Evolutionary conservation across 2,329 filamentous ascomycete genomes (phyloP).

Genomic region (Nemania bipapillata): DNA sequence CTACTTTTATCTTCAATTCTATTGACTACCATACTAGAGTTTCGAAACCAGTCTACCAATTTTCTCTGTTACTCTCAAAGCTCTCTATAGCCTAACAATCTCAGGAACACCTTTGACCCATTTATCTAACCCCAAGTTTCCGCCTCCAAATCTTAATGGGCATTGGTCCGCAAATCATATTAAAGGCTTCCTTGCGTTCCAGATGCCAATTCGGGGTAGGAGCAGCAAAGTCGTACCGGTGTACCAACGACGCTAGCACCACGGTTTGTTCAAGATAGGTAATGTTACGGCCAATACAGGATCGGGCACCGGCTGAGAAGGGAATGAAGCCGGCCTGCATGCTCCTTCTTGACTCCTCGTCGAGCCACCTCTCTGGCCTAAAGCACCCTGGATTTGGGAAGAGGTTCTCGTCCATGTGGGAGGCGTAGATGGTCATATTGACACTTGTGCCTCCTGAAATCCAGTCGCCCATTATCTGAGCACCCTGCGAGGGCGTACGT

Average conservation of each 20-base stretch:
- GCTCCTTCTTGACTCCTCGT: not conserved
- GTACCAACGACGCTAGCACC: constrained; percentile 3
- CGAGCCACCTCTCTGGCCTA: constrained; percentile 3
- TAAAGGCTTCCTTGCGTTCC: constrained; percentile 8
- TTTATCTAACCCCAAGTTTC: not conserved
- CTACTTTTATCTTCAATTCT: too few relatives aligned
- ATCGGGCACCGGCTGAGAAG: constrained; percentile 13
- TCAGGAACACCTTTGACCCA: too few relatives aligned
- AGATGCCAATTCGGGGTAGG: constrained; percentile 5
- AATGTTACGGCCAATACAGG: constrained; percentile 11
- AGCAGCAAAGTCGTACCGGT: constrained; percentile 8
- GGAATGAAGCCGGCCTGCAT: constrained; percentile 1
- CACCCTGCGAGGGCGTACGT: constrained; percentile 58
- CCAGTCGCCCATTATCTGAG: constrained; percentile 57
- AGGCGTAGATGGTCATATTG: constrained; percentile 56
- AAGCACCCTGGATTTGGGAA: constrained; percentile 3
- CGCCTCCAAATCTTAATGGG: constrained; percentile 13
- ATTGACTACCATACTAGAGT: too few relatives aligned
- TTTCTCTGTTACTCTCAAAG: too few relatives aligned
- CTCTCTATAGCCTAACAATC: too few relatives aligned
- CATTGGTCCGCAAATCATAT: constrained; percentile 13
- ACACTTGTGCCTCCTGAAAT: constrained; percentile 59
- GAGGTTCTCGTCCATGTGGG: constrained; percentile 52
- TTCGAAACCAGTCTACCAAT: too few relatives aligned
- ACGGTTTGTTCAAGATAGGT: constrained; percentile 8